Base-by-base conservation (phyloP, 2,329 filamentous ascomycete genomes). In the Triangularia verruculosa region DNA sequence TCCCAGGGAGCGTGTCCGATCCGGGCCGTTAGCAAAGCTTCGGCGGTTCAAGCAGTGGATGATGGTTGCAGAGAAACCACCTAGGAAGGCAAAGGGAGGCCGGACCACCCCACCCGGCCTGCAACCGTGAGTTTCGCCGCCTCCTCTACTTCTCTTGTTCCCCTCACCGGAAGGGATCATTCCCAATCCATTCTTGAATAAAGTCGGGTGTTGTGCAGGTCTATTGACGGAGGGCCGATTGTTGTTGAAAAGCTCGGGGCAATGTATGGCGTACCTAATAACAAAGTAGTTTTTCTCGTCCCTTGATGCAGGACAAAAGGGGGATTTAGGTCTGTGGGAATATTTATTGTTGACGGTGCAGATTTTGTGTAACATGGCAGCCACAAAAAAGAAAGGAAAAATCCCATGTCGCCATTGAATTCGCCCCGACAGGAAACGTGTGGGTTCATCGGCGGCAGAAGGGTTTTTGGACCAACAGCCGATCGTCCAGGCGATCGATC, bases 381-480 rank as follows among this genome's bases (percentile, higher is more conserved):
- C 5, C 4, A n/a, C 3, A 7, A 43, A 43, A 43, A 43, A 43
- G 34, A 43, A 43, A 43, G 17, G n/a, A 43, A 43, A n/a, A 43
- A 43, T 43, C 3, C 15, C 34, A 43, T n/a, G 5, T 8, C n/a
- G 4, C 34, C 34, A 43, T 43, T 8, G 15, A 43, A 17, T 43
- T 20, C 34, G 15, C 34, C 34, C 34, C 34, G 11, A 43, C 34
- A 9, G 39, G 17, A 20, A 47, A 47, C 39, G 17, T 47, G 39
- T 47, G 39, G 39, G n/a, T 20, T 8, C 39, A 47, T 7, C 39
- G 5, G 39, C 39, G 20, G 25, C 51, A 54, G 22, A 15, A 54
- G 22, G 6, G 60, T 59, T 52, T n/a, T 59, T 55, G 63, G 65
- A 60, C 47, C 63, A 51, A 11, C 57, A 53, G 39, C 54, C 60